Evolutionary conservation across 306 rosid species (phyloP), one percentile per base, ranked within the genome.

Genomic region (Gynostemma pentaphyllum): DNA sequence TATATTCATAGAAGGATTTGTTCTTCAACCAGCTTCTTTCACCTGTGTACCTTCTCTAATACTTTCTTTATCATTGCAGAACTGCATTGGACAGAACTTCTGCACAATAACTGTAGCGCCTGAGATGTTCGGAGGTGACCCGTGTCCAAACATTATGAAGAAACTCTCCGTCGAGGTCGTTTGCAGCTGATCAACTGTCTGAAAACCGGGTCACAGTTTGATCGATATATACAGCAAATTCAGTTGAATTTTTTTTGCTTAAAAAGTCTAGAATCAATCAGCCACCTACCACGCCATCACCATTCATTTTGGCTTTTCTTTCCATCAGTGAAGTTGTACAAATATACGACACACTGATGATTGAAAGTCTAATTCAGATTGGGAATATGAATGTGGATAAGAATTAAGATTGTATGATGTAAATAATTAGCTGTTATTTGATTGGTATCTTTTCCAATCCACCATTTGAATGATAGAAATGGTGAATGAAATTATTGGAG

Each of bases 131-230:
- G 99, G 99, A 72, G 99, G 99, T 41, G 99, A 88, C 82, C 97
- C 99, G 46, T 92, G 99, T 72, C 95, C 95, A 26, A 81, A 68
- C 54, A 87, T 92, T 36, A 92, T 88, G 94, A 92, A 92, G 85
- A 88, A 84, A 62, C 99, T 92, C 67, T 72, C 96, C 0, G 97
- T 88, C 60, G 95, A 94, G 24, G 95, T 89, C 56, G 68, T 94
- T 45, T 94, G 99, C 87, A 84, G 83, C 82, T 94, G 80, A 86
- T 67, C 51, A 73, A 36, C 72, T 69, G 68, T 54, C 69, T 66
- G 64, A 28, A 71, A 62, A 67, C 39, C 53, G 53, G 70, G 62
- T 71, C 70, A 56, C 41, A 41, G 23, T 37, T 71, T 57, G 68
- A 68, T 68, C 48, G 72, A 40, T 26, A 66, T 11, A 47, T 32